Percentiles rank a stretch among this genome's conserved stretches.
These are phyloP conservation scores for Suillus fuscotomentosus DNA, from an alignment of 768 basidiomycete genomes.

Conservation along the genomic window DNA sequence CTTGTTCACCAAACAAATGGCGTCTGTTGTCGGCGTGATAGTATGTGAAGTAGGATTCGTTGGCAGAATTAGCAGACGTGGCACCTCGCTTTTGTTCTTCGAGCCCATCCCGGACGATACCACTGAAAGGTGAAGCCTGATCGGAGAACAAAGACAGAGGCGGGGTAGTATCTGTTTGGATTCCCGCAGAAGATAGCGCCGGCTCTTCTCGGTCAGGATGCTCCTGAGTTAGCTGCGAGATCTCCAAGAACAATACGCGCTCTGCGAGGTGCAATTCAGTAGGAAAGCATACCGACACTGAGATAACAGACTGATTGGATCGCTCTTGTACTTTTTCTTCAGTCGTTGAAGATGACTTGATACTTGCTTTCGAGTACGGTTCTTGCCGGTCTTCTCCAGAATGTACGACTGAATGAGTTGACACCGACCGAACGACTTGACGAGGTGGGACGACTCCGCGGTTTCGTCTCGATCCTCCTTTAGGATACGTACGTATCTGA, in stretches of 20 bases:
- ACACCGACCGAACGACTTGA: slow-evolving; percentile 37
- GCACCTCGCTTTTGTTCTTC: not conserved
- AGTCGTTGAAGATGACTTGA: slow-evolving; percentile 39
- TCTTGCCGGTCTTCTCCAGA: slow-evolving; percentile 36
- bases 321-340: slow-evolving; percentile 32
- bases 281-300: not conserved
- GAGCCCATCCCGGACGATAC: slow-evolving; percentile 4
- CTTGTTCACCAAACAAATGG: slow-evolving; percentile 8
- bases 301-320: slow-evolving; percentile 29
- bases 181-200: not conserved
- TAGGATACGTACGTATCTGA: slow-evolving; percentile 30
- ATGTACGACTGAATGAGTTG: slow-evolving; percentile 40
- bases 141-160: slow-evolving; percentile 8
- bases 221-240: slow-evolving; percentile 13
- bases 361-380: slow-evolving; percentile 38
- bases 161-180: slow-evolving; percentile 9
- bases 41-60: not conserved
- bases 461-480: slow-evolving; percentile 12
- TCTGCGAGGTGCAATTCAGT: slow-evolving; percentile 15
- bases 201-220: slow-evolving; percentile 1
- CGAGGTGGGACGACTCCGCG: slow-evolving; percentile 8
- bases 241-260: slow-evolving; percentile 25
- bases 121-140: slow-evolving; percentile 2
- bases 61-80: too few species aligned
- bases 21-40: not conserved